Percentiles rank a stretch among this genome's conserved stretches.
Conservation (phyloP, 768 basidiomycete species). For the Tricholoma flavovirens region DNA sequence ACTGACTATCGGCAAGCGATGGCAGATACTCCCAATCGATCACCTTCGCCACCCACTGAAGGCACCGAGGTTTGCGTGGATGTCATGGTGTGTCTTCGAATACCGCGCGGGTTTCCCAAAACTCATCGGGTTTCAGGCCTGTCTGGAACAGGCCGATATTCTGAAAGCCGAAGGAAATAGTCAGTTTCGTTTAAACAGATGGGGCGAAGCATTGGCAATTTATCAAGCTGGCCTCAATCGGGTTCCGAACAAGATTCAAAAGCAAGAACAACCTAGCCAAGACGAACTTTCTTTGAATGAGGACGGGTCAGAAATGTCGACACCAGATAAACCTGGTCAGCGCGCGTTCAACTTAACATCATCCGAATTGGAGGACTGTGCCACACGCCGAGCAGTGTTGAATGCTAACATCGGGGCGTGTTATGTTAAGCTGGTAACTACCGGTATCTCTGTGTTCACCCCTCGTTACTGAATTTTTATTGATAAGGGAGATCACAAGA, state of each 20-base stretch:
- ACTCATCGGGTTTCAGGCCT: constrained; percentile 28
- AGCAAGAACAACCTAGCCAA: constrained; percentile 8
- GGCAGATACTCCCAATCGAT: constrained; percentile 5
- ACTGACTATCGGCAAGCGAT: constrained; percentile 3
- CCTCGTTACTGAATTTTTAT: constrained; percentile 4
- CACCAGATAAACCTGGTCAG: background rate
- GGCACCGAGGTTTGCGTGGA: background rate
- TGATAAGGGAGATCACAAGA: constrained; percentile 67
- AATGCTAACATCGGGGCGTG: constrained; percentile 90
- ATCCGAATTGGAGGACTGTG: constrained; percentile 30
- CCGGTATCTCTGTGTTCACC: background rate
- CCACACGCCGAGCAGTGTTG: constrained; percentile 62
- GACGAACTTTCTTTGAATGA: constrained; percentile 11
- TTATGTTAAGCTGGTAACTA: constrained; percentile 66
- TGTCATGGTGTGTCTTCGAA: constrained; percentile 6
- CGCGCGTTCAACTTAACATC: constrained; percentile 1
- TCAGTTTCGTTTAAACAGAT: constrained; percentile 56
- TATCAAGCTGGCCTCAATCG: constrained; percentile 67
- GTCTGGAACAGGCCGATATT: constrained; percentile 47
- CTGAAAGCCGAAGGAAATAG: constrained; percentile 75
- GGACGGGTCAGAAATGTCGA: constrained; percentile 10
- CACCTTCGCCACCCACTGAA: constrained; percentile 5
- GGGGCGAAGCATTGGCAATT: constrained; percentile 63
- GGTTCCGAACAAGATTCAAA: constrained; percentile 45
- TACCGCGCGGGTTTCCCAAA: background rate